Base-by-base conservation (phyloP, 148 eudicot genomes). In the Rhododendron ovatum region DNA sequence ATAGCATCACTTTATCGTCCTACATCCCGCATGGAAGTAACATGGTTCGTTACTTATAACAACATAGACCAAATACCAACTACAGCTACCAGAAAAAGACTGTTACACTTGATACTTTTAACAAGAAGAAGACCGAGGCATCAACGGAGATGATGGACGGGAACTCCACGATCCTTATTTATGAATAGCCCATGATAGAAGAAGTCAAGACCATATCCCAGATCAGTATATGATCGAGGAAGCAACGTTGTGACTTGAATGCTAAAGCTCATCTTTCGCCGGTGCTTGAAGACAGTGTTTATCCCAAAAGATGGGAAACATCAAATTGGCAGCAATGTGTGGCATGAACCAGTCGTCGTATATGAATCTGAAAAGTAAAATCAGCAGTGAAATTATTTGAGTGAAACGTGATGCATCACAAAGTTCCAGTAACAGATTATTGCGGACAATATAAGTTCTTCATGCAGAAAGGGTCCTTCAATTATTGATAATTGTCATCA, bases 301-400 rank as follows among this genome's bases (percentile, higher is more conserved):
- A 88, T 96, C 99, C 99, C 99, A 96, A 61, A 92, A 91, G 87
- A 87, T 91, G 47, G 98, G 99, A 78, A 85, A 96, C 91, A 86
- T 93, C 89, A 94, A 79, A 59, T 87, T 91, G 55, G 99, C 95
- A 77, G 98, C 98, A 43, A 92, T 90, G 85, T 96, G 99, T 51
- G 98, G 99, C 97, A 93, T 91, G 71, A 63, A 61, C 99, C 99
- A 95, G 82, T 93, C 96, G 20, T 93, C 92, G 84, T 96, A 96
- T 85, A 90, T 87, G 89, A 96, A 96, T 91, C 98, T 95, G 92
- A 51, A 86, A 89, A 78, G 39, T 37, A 2, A 37, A 37, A 37
- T 37, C 39, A 37, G 39, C 39, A 53, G 50, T 35, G 8, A 33
- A 86, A 81, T 18, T 28, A n/a, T 61, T 10, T 5, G 13, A 71